phyloP scores from a whole-genome alignment of 2,329 filamentous ascomycete species.

The Tolypocladium capitatum region DNA sequence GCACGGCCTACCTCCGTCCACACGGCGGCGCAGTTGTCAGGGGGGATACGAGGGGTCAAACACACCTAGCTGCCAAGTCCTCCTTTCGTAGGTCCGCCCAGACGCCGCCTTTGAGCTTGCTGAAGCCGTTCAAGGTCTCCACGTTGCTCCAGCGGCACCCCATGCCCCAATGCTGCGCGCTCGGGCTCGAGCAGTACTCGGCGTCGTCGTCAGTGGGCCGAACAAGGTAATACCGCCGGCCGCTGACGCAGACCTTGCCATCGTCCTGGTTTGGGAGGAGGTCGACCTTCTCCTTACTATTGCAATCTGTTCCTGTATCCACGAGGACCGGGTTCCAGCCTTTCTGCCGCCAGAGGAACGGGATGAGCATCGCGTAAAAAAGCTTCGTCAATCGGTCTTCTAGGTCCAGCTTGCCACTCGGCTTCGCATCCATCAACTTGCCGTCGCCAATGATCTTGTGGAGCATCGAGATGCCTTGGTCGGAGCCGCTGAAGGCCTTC shows the following conservation, averaged over 20 bases:
- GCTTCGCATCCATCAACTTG: not conserved
- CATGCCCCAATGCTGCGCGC: too few relatives aligned
- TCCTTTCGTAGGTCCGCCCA: not conserved
- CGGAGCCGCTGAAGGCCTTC: not conserved
- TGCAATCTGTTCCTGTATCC: not conserved
- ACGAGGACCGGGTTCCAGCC: not conserved
- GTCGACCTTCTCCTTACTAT: fast-evolving
- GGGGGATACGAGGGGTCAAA: not conserved
- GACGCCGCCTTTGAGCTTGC: not conserved
- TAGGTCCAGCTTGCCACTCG: not conserved
- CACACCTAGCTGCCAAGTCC: not conserved
- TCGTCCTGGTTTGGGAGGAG: not conserved
- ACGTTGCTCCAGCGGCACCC: not conserved
- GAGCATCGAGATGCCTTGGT: not conserved
- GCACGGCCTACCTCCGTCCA: not conserved
- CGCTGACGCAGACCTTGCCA: not conserved
- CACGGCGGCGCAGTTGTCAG: too few relatives aligned
- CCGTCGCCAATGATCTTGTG: not conserved
- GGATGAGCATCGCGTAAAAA: not conserved
- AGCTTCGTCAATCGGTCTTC: not conserved
- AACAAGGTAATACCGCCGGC: not conserved
- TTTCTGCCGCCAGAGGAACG: not conserved
- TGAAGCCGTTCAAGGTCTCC: not conserved
- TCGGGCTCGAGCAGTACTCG: not conserved
- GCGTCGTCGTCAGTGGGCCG: not conserved